Evolutionary conservation across 2,329 filamentous ascomycete species (phyloP).

Genomic region (Cladosporium austrohemisphaericum): DNA sequence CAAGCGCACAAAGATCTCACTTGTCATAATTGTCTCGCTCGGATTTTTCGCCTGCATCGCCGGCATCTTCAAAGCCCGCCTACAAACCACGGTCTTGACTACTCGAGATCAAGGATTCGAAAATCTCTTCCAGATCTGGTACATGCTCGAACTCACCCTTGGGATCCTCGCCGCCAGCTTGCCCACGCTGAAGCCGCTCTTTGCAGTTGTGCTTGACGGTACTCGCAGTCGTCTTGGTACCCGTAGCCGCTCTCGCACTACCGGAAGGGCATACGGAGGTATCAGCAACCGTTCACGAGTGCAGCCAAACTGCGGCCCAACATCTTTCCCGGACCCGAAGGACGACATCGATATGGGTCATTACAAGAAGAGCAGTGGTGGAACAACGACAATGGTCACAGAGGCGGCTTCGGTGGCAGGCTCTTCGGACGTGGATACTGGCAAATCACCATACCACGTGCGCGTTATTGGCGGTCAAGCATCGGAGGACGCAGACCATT

Average conservation of each 20-base stretch:
- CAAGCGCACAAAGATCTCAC: slow-evolving; percentile 39
- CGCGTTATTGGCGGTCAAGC: slow-evolving; percentile 9
- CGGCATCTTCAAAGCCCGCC: slow-evolving; percentile 41
- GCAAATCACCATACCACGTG: slow-evolving; percentile 16
- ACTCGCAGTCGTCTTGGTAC: slow-evolving; percentile 22
- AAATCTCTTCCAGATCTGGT: slow-evolving; percentile 44
- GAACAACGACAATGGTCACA: not conserved
- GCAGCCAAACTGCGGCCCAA: not conserved
- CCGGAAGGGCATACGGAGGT: not conserved
- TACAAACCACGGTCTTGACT: slow-evolving; percentile 36
- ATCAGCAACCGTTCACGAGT: not conserved
- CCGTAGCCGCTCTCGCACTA: slow-evolving; percentile 19
- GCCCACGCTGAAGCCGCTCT: slow-evolving; percentile 41
- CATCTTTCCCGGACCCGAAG: not conserved
- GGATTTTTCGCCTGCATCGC: slow-evolving; percentile 42
- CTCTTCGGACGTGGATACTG: slow-evolving; percentile 12
- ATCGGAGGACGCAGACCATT: not conserved
- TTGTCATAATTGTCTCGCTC: slow-evolving; percentile 35
- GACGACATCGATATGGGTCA: not conserved
- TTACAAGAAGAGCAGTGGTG: not conserved
- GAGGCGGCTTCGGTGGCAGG: not conserved
- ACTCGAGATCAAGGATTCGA: slow-evolving; percentile 36
- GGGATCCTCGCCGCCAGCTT: slow-evolving; percentile 44
- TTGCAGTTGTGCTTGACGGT: slow-evolving; percentile 32
- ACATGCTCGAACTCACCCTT: slow-evolving; percentile 43